Conservation (phyloP, 805 yeast species). For the Kurtzmaniella fragi region DNA sequence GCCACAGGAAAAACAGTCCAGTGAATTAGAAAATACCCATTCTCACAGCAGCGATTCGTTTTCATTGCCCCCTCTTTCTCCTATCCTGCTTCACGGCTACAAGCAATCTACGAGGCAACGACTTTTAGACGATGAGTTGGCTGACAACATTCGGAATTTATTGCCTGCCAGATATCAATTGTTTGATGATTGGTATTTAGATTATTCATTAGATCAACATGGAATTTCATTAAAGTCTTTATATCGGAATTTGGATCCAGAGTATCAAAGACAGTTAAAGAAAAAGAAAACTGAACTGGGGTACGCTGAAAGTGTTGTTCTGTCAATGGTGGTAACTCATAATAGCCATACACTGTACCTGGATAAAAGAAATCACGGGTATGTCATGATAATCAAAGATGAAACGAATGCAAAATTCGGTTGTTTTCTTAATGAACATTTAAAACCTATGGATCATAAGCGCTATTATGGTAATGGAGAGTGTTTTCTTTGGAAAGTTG, state of each 20-base stretch:
- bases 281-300: slow-evolving; percentile 20
- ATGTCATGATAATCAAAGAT: slow-evolving; percentile 70
- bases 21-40: not conserved
- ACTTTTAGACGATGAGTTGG: slow-evolving; percentile 58
- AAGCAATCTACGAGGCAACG: slow-evolving; percentile 49
- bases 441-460: slow-evolving; percentile 65
- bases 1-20: too few relatives aligned
- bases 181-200: slow-evolving; percentile 68
- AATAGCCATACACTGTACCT: slow-evolving; percentile 11
- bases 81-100: slow-evolving; percentile 59
- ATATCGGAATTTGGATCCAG: slow-evolving; percentile 52
- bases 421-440: slow-evolving; percentile 67
- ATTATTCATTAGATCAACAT: slow-evolving; percentile 86
- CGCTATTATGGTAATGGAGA: slow-evolving; percentile 92
- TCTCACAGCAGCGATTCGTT: not conserved
- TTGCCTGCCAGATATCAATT: slow-evolving; percentile 79
- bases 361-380: slow-evolving; percentile 52
- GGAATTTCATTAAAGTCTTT: slow-evolving; percentile 84
- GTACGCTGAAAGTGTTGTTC: slow-evolving; percentile 31
- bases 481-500: slow-evolving; percentile 86
- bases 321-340: slow-evolving; percentile 20
- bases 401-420: slow-evolving; percentile 64
- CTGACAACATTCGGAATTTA: slow-evolving; percentile 66
- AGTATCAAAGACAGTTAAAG: slow-evolving; percentile 21
- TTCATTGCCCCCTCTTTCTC: slow-evolving; percentile 45